phyloP scores from a whole-genome alignment of 768 basidiomycete species.

The Boletus pseudopeckii region DNA sequence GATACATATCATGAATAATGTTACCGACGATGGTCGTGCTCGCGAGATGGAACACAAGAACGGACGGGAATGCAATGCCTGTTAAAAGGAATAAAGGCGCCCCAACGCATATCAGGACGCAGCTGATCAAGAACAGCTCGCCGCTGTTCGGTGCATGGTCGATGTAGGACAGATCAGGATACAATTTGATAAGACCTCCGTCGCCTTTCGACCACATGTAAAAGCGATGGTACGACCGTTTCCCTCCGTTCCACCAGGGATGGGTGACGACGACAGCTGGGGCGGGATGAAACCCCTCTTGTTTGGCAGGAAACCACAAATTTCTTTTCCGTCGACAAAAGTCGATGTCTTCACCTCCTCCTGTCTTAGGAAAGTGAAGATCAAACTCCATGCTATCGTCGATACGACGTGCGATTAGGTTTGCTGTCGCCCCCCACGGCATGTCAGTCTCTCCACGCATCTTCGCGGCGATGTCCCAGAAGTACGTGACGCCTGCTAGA shows the following conservation, averaged over 20 bases:
- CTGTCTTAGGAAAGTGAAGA: slow-evolving; percentile 54
- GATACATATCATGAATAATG: slow-evolving; percentile 45
- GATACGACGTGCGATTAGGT: slow-evolving; percentile 48
- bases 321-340: slow-evolving; percentile 49
- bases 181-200: slow-evolving; percentile 45
- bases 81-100: slow-evolving; percentile 14
- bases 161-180: slow-evolving; percentile 44
- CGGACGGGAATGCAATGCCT: slow-evolving; percentile 3
- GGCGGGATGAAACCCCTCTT: slow-evolving; percentile 46
- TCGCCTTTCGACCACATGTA: slow-evolving; percentile 61
- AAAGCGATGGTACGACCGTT: slow-evolving; percentile 47
- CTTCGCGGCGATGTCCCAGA: slow-evolving; percentile 60
- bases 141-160: slow-evolving; percentile 49
- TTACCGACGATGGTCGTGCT: slow-evolving; percentile 39
- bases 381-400: slow-evolving; percentile 46
- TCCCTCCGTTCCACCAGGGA: slow-evolving; percentile 54
- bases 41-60: slow-evolving; percentile 22
- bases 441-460: slow-evolving; percentile 39
- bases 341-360: slow-evolving; percentile 63
- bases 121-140: slow-evolving; percentile 38
- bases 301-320: slow-evolving; percentile 31
- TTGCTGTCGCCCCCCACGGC: slow-evolving; percentile 65
- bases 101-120: slow-evolving; percentile 11
- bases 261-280: slow-evolving; percentile 50
- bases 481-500: slow-evolving; percentile 54